Conservation (phyloP, 1,284 basidiomycete genomes). For the Marasmius oreades region DNA sequence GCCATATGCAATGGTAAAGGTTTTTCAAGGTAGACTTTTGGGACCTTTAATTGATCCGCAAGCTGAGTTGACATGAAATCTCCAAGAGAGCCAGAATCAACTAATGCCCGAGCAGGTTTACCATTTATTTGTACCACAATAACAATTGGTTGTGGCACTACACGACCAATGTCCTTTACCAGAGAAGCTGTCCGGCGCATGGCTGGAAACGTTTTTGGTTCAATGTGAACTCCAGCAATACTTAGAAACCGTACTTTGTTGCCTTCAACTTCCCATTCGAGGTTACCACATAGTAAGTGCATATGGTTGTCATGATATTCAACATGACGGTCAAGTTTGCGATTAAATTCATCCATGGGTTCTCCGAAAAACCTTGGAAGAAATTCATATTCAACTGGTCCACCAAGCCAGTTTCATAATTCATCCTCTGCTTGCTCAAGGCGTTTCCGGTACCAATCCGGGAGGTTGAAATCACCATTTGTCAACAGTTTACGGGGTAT, state of each 20-base stretch:
- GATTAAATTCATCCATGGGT: neutral
- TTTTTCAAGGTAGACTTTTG: too few relatives aligned
- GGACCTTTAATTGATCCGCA: constrained; percentile 24
- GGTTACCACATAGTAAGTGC: constrained; percentile 1
- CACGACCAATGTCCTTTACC: constrained; percentile 19
- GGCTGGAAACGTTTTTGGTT: constrained; percentile 6
- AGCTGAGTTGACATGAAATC: constrained; percentile 37
- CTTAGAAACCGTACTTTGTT: constrained; percentile 1
- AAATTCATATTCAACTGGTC: neutral
- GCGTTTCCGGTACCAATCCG: constrained; percentile 2
- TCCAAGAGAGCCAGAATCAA: constrained; percentile 34
- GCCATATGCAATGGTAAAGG: too few relatives aligned
- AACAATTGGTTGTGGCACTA: constrained; percentile 28
- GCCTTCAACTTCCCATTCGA: constrained; percentile 3
- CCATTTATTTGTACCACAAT: constrained; percentile 31
- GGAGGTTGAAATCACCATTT: constrained; percentile 2
- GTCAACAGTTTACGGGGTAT: neutral
- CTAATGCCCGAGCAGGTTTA: constrained; percentile 24
- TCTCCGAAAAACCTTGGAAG: neutral
- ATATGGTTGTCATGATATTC: constrained; percentile 2
- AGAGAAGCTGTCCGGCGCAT: constrained; percentile 19
- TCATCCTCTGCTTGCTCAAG: neutral
- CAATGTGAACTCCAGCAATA: constrained; percentile 1
- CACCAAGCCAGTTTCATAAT: neutral
- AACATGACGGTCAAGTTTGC: neutral